phyloP scores from a whole-genome alignment of 352 stramenopile species.

The Pythium insidiosum region DNA sequence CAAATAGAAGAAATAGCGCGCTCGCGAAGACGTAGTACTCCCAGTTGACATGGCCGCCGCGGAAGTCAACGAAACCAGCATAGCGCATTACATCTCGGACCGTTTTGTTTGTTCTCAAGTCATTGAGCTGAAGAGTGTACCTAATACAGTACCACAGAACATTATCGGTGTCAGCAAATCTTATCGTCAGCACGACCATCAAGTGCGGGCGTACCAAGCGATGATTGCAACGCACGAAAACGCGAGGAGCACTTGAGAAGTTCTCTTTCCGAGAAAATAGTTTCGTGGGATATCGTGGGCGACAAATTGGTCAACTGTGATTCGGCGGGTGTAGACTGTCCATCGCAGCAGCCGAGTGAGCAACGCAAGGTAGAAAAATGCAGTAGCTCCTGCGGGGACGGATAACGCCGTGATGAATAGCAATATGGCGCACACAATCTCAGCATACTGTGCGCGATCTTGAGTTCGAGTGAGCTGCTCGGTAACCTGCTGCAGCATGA shows the following conservation, averaged over 20 bases:
- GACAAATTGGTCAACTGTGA: slow-evolving; percentile 47
- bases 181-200: background rate
- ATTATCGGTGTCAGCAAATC: background rate
- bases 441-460: slow-evolving; percentile 25
- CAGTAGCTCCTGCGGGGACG: slow-evolving; percentile 45
- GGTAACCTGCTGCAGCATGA: slow-evolving; percentile 23
- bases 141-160: too few relatives aligned
- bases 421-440: slow-evolving; percentile 35
- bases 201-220: slow-evolving; percentile 27
- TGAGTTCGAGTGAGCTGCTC: slow-evolving; percentile 19
- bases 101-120: slow-evolving; percentile 22
- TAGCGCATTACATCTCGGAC: slow-evolving; percentile 37
- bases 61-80: slow-evolving; percentile 53
- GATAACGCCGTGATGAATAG: slow-evolving; percentile 56
- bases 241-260: slow-evolving; percentile 33
- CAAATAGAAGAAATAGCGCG: slow-evolving; percentile 50
- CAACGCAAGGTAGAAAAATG: slow-evolving; percentile 50
- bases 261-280: slow-evolving; percentile 34
- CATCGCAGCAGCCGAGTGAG: slow-evolving; percentile 50
- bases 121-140: slow-evolving; percentile 45
- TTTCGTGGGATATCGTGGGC: slow-evolving; percentile 7
- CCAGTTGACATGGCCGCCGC: slow-evolving; percentile 28
- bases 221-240: slow-evolving; percentile 40
- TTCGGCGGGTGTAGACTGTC: slow-evolving; percentile 52
- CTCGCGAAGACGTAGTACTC: slow-evolving; percentile 62